Evolutionary conservation across 2,329 filamentous ascomycete species (phyloP), one percentile per base, ranked within the genome.

Genomic region (Claviceps capensis): DNA sequence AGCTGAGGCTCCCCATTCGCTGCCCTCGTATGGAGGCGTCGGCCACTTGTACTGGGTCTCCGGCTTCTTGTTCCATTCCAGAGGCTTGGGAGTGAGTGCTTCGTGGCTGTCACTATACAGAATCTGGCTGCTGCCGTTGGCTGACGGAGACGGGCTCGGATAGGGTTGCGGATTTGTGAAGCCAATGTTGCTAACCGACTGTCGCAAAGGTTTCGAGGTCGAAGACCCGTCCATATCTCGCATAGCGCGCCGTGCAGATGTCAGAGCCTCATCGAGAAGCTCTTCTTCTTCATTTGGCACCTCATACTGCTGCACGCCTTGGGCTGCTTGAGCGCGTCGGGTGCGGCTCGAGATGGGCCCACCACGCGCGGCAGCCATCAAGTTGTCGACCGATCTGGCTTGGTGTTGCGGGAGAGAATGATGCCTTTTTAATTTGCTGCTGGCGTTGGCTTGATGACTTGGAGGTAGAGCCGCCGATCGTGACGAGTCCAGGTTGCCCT

Each of bases 211-310:
- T 56, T 69, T 68, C 38, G 56, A 56, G 16, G 56, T 53, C n/a
- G 44, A 11, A 2, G 70, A 67, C 63, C 70, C 77, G 63, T 77
- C 87, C 54, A 95, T 73, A 9, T 81, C 82, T 63, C 81, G 84
- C 62, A 86, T 85, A 7, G 83, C 87, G 55, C 79, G 81, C 60
- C 84, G 83, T 0, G 89, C 86, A 5, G 86, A 88, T 48, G 82
- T 78, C 43, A 96, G 74, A 19, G 83, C 89, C 68, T 98, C 93
- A 59, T 96, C 90, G 9, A 97, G 76, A 9, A 98, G 77, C 69
- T 98, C 93, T 54, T 98, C 93, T 63, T 97, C 91, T 67, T 98
- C 93, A 61, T 95, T 90, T 1, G 93, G 88, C 0, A 90, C 90
- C 63, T 98, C 93, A 64, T 97, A 96, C 56, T 88, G 84, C 60